Conservation (phyloP, 1,284 basidiomycete genomes). For the Ustilago lituana region DNA sequence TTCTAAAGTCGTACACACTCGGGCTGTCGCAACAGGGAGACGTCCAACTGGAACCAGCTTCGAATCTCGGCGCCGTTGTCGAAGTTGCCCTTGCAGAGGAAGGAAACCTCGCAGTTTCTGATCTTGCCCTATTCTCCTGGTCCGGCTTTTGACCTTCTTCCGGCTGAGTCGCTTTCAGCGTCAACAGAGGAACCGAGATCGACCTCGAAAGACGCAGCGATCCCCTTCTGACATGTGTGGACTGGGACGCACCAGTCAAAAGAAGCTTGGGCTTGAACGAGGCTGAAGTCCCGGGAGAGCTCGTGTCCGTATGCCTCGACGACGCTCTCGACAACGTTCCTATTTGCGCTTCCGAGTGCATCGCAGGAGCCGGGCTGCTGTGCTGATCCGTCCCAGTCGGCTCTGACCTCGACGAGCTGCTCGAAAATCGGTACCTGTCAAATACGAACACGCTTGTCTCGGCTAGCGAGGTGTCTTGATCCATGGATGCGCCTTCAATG, state of each 20-base stretch:
- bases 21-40: no score
- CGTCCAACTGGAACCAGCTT: no score
- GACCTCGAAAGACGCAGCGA: conserved; percentile 10
- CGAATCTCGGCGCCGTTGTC: not conserved
- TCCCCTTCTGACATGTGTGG: not conserved
- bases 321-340: conserved; percentile 2
- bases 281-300: not conserved
- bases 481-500: conserved; percentile 9
- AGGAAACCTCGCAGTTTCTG: not conserved
- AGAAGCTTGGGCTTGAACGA: conserved; percentile 22
- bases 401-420: conserved; percentile 1
- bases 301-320: not conserved
- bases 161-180: not conserved
- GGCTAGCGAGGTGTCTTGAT: conserved; percentile 4
- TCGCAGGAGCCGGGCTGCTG: not conserved
- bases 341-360: not conserved
- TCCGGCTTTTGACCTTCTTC: not conserved
- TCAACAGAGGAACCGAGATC: conserved; percentile 10
- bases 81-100: not conserved
- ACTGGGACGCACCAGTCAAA: not conserved
- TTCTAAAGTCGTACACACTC: no score
- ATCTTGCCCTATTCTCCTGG: not conserved
- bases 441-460: conserved; percentile 9
- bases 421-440: conserved; percentile 10
- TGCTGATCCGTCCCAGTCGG: not conserved